Conservation (phyloP, 495 filamentous ascomycete genomes). For the Sordaria brevicollis region DNA sequence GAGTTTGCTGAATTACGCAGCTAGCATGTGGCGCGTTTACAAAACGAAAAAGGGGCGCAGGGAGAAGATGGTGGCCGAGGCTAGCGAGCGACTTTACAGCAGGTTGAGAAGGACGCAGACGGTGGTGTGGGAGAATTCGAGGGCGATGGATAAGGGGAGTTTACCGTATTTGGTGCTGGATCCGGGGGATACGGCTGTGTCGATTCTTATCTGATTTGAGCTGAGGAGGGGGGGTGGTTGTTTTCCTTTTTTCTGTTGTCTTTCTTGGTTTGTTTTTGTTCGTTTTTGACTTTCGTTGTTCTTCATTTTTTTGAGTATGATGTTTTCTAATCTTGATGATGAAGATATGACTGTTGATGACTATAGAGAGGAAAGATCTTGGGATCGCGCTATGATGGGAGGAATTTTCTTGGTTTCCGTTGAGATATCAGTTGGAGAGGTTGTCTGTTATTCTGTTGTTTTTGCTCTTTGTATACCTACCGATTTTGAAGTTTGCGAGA, state of each 20-base stretch:
- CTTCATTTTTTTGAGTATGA: too few species aligned
- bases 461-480: too few species aligned
- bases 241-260: not conserved
- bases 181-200: constrained; percentile 29
- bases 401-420: too few species aligned
- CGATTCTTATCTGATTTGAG: constrained; percentile 24
- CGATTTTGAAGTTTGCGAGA: too few species aligned
- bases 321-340: too few species aligned
- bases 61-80: constrained; percentile 10
- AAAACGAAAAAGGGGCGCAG: constrained; percentile 6
- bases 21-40: constrained; percentile 22
- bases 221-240: not conserved
- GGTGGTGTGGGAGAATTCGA: constrained; percentile 12
- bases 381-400: too few species aligned
- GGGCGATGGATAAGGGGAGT: constrained; percentile 22
- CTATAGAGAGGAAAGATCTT: too few species aligned
- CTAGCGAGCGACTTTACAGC: constrained; percentile 14
- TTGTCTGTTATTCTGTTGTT: too few species aligned
- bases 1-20: constrained; percentile 28
- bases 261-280: not conserved
- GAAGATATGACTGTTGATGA: too few species aligned
- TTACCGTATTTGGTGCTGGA: constrained; percentile 33
- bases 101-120: constrained; percentile 17
- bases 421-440: too few species aligned
- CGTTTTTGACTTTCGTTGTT: too few species aligned